Percentiles rank a stretch among this genome's conserved stretches.
Conservation (phyloP, 768 basidiomycete genomes). For the Clitopilus passeckerianus region DNA sequence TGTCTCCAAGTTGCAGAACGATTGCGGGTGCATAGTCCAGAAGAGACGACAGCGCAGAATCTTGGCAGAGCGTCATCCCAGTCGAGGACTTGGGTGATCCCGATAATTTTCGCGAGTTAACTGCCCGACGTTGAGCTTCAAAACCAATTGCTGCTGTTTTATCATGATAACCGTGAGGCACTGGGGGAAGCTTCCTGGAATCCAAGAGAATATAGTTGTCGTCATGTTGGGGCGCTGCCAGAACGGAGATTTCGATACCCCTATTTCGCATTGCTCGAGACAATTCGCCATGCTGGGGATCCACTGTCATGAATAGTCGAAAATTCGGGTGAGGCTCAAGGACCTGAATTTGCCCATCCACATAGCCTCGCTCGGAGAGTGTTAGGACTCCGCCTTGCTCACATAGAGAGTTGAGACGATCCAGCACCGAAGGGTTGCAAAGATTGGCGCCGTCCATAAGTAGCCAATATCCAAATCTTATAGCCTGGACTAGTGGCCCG, state of each 20-base stretch:
- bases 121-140: conserved; percentile 46
- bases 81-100: conserved; percentile 2
- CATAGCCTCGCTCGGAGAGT: conserved; percentile 87
- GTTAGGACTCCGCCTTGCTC: conserved; percentile 78
- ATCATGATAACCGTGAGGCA: background rate
- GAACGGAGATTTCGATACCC: conserved; percentile 77
- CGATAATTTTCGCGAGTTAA: conserved; percentile 31
- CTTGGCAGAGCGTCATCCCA: background rate
- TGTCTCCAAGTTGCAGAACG: conserved; percentile 10
- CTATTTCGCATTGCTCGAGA: conserved; percentile 99
- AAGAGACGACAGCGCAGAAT: background rate
- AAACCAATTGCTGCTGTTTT: conserved; percentile 7
- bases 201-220: conserved; percentile 44
- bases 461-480: conserved; percentile 87
- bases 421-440: conserved; percentile 92
- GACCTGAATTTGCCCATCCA: conserved; percentile 68
- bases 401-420: conserved; percentile 94
- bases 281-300: conserved; percentile 88
- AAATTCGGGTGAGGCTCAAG: conserved; percentile 85
- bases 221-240: conserved; percentile 29
- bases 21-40: conserved; percentile 7
- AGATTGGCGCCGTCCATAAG: conserved; percentile 90
- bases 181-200: conserved; percentile 41
- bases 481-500: conserved; percentile 82
- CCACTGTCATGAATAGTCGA: conserved; percentile 90